Conservation (phyloP, 2,329 filamentous ascomycete genomes). For the Aureobasidium subglaciale region DNA sequence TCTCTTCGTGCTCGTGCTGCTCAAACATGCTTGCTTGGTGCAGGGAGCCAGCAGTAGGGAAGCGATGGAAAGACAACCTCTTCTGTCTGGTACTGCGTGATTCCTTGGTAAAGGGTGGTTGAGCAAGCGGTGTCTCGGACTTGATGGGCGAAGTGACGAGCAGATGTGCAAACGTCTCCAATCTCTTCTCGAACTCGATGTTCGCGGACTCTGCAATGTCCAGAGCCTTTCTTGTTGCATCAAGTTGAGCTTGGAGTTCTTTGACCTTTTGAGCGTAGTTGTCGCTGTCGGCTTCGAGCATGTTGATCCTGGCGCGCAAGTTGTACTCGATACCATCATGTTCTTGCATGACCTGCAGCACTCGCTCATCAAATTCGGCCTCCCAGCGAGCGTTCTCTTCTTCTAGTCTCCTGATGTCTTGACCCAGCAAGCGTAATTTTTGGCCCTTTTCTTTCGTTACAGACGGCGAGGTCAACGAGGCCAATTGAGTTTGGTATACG, state of each 20-base stretch:
- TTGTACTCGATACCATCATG: constrained; percentile 24
- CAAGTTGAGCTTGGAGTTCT: constrained; percentile 30
- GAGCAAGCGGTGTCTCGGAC: constrained; percentile 21
- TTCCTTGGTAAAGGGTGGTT: constrained; percentile 18
- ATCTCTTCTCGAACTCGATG: constrained; percentile 30
- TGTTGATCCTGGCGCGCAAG: constrained; percentile 24
- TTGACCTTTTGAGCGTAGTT: constrained; percentile 24
- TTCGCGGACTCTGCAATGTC: constrained; percentile 31
- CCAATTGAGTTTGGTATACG: constrained; percentile 33
- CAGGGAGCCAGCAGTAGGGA: constrained; percentile 27
- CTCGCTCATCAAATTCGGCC: constrained; percentile 29
- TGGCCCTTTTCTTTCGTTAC: constrained; percentile 30
- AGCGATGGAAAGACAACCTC: constrained; percentile 26
- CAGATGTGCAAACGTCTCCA: constrained; percentile 33
- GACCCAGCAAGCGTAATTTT: constrained; percentile 31
- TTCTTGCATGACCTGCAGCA: constrained; percentile 28
- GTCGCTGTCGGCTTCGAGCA: constrained; percentile 26
- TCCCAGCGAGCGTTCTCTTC: constrained; percentile 33
- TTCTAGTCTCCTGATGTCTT: constrained; percentile 28
- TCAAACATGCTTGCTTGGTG: neutral
- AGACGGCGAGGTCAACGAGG: constrained; percentile 35
- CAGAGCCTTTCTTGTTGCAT: constrained; percentile 25
- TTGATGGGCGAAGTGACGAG: constrained; percentile 32
- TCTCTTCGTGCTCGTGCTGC: neutral
- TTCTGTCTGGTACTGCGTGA: constrained; percentile 15